Evolutionary conservation across 441 rosid genomes (phyloP), one percentile per base, ranked within the genome.

Genomic region (Populus hybrid): DNA sequence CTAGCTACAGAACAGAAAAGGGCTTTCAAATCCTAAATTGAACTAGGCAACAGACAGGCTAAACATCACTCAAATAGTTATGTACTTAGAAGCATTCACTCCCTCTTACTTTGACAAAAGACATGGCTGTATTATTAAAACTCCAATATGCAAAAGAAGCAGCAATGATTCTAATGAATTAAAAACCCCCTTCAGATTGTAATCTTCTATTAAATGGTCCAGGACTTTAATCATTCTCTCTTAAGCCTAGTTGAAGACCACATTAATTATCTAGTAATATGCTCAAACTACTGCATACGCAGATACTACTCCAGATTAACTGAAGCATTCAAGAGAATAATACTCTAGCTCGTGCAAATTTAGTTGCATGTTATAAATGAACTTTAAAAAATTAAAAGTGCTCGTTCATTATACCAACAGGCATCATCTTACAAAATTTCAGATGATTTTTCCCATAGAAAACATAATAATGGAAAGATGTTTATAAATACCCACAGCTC

Each of bases 111-210:
- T 19, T 57, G 64, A 21, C 16, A 46, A 46, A 46, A 46, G 57
- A 46, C 5, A 46, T 46, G 57, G 57, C 19, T 14, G 57, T 46
- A 14, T 46, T 14, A 14, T 46, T 46, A 46, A 14, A 46, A 14
- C 18, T 46, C 57, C 4, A 46, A 4, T 46, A 46, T 46, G 57
- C 57, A 46, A 46, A 46, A 12, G 57, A 14, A 46, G 57, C 57
- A 46, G 57, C 50, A 10, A 40, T 11, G 50, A 40, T 40, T 40
- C 50, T 46, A 46, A 14, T 14, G 19, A 63, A 66, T 11, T 53
- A 73, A 8, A 38, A 66, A 74, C 38, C 24, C 65, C 38, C 65
- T 67, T 75, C 77, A 40, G 61, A 57, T 42, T 66, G 40, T 26
- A 71, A 46, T 36, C 70, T 24, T 40, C 46, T 66, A 14, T 14